Evolutionary conservation across 345 rosid genomes (phyloP).

Genomic region (Citrus cavaleriei): DNA sequence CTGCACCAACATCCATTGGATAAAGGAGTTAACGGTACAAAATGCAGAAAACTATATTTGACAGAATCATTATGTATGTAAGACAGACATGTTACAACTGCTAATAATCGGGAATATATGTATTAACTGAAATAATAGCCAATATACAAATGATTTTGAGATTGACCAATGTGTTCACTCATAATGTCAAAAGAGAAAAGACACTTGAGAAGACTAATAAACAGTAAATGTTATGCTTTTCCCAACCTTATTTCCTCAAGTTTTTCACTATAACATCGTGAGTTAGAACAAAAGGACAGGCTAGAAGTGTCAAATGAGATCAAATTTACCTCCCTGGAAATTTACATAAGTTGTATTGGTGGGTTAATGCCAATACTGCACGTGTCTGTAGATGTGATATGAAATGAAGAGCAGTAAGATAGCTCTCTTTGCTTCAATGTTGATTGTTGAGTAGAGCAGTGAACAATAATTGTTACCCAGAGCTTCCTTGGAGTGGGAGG

Average conservation of each 20-base stretch:
- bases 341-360: constrained; percentile 16
- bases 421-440: not conserved
- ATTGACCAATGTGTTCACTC: constrained; percentile 2
- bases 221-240: constrained; percentile 17
- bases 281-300: constrained; percentile 1
- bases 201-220: not conserved
- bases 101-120: constrained; percentile 1
- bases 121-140: constrained; percentile 18
- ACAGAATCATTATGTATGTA: constrained; percentile 18
- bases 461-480: constrained; percentile 14
- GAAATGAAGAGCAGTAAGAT: constrained; percentile 7
- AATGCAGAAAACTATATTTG: not conserved
- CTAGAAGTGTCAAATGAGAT: constrained; percentile 12
- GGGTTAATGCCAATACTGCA: constrained; percentile 4
- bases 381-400: not conserved
- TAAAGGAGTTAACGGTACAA: not conserved
- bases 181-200: not conserved
- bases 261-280: constrained; percentile 5
- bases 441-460: not conserved
- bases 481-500: constrained; percentile 45
- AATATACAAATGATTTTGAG: constrained; percentile 15
- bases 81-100: constrained; percentile 11
- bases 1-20: not conserved
- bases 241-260: constrained; percentile 6
- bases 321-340: constrained; percentile 25